These are phyloP conservation scores for Rhizopus delemar DNA, from an alignment of 371 early-diverging fungal species.

Conservation along the genomic window DNA sequence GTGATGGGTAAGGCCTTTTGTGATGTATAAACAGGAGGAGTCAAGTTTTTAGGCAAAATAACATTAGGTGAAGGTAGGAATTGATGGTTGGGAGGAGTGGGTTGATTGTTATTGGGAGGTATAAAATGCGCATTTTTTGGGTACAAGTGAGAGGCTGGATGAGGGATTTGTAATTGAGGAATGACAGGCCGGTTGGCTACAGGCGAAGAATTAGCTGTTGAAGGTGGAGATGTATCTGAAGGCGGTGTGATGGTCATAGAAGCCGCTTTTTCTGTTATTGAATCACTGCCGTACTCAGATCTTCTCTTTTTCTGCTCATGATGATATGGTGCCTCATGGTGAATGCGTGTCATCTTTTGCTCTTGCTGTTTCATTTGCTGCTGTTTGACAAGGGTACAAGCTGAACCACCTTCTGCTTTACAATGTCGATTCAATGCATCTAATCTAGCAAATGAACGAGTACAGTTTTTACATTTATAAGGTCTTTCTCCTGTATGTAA, in stretches of 20 bases:
- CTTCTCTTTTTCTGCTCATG: neutral
- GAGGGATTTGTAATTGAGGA: constrained; percentile 31
- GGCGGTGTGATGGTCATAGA: constrained; percentile 6
- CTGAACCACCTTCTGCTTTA: constrained; percentile 60
- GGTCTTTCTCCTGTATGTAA: constrained; percentile 79
- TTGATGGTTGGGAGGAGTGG: constrained; percentile 8
- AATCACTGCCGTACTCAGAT: neutral
- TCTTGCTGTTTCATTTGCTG: constrained; percentile 17
- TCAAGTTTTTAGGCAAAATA: constrained; percentile 25
- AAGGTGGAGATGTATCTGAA: neutral
- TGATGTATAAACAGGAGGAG: constrained; percentile 18
- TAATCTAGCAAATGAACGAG: constrained; percentile 71
- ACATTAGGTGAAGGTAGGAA: constrained; percentile 32
- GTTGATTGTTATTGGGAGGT: neutral
- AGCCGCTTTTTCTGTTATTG: constrained; percentile 1
- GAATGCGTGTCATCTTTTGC: constrained; percentile 8
- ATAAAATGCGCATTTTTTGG: constrained; percentile 15
- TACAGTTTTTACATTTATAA: constrained; percentile 44
- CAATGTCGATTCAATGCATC: constrained; percentile 80
- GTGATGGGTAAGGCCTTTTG: constrained; percentile 27
- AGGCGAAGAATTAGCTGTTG: constrained; percentile 3
- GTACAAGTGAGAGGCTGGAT: constrained; percentile 27
- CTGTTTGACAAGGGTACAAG: constrained; percentile 36
- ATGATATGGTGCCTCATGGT: neutral
- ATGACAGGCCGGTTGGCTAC: constrained; percentile 22